phyloP scores from a whole-genome alignment of 768 basidiomycete genomes.

The Leccinum arenicola region DNA sequence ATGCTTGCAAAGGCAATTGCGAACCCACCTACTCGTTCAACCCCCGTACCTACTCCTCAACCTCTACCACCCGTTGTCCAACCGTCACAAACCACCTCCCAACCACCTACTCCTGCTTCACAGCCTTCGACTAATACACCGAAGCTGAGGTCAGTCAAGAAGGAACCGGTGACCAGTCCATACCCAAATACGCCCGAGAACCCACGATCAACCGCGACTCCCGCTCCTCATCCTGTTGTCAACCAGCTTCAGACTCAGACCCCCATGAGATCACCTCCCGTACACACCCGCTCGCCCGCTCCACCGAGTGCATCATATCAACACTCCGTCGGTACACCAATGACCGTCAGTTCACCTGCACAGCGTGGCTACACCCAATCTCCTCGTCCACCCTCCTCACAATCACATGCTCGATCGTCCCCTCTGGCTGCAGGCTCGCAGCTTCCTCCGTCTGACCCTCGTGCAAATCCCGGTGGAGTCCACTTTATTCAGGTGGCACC shows the following conservation, averaged over 20 bases:
- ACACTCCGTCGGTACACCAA: slow-evolving; percentile 17
- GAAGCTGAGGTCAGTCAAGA: slow-evolving; percentile 28
- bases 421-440: slow-evolving; percentile 30
- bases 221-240: slow-evolving; percentile 31
- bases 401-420: slow-evolving; percentile 30
- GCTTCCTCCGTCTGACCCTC: slow-evolving; percentile 25
- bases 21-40: slow-evolving; percentile 29
- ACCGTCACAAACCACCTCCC: slow-evolving; percentile 32
- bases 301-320: slow-evolving; percentile 22
- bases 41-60: slow-evolving; percentile 30
- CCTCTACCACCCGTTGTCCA: slow-evolving; percentile 35
- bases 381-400: slow-evolving; percentile 33
- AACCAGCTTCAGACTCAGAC: slow-evolving; percentile 33
- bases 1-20: slow-evolving; percentile 26
- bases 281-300: slow-evolving; percentile 29
- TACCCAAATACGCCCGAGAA: slow-evolving; percentile 29
- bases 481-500: too few relatives aligned
- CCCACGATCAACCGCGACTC: slow-evolving; percentile 29
- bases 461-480: slow-evolving; percentile 16
- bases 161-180: slow-evolving; percentile 28
- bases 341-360: slow-evolving; percentile 27
- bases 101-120: slow-evolving; percentile 23
- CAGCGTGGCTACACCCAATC: slow-evolving; percentile 35
- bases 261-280: slow-evolving; percentile 28
- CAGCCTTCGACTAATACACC: slow-evolving; percentile 29